These are phyloP conservation scores for Trichomonas vaginalis DNA, from an alignment of 208 protist species.

Conservation along the genomic window DNA sequence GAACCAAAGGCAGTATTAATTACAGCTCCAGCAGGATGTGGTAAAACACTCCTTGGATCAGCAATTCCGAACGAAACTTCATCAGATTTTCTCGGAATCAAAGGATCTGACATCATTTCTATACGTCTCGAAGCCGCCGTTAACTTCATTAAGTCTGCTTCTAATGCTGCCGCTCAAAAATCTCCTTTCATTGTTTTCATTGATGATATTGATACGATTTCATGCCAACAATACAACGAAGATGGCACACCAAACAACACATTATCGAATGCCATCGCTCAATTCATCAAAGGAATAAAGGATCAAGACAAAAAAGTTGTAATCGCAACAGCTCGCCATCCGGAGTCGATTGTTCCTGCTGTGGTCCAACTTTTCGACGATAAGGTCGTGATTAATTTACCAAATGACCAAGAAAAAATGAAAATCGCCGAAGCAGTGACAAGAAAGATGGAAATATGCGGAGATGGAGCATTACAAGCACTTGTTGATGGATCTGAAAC, in stretches of 20 bases:
- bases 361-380: background rate
- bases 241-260: background rate
- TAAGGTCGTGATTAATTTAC: background rate
- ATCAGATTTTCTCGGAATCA: background rate
- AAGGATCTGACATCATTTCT: background rate
- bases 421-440: background rate
- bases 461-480: background rate
- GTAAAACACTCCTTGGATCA: background rate
- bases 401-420: background rate
- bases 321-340: background rate
- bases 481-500: background rate
- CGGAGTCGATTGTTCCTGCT: background rate
- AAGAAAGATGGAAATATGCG: background rate
- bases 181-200: background rate
- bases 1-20: background rate
- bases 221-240: background rate
- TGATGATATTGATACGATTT: slow-evolving; percentile 1
- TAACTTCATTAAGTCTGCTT: background rate
- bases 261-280: background rate
- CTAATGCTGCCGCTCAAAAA: background rate
- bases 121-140: background rate
- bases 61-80: background rate
- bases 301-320: background rate
- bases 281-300: background rate
- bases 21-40: background rate